Evolutionary conservation across 2,329 filamentous ascomycete genomes (phyloP), one percentile per base, ranked within the genome.

Genomic region (Elsinoe fawcettii): DNA sequence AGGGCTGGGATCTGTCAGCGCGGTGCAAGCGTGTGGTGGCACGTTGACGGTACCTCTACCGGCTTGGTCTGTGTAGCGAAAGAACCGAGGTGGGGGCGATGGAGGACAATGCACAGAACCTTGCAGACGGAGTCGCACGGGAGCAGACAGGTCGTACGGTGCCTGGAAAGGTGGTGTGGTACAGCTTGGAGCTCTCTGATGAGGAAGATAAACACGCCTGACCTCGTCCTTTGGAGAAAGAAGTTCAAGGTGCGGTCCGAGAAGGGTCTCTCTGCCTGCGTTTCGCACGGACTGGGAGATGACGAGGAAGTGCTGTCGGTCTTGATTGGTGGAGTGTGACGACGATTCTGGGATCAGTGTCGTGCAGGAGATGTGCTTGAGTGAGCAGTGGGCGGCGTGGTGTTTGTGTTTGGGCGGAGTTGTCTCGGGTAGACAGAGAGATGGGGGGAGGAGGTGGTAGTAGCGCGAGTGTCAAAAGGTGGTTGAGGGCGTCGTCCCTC

Each of bases 1-100:
- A 41, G 27, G 54, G 41, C 37, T 56, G 54, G 54, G 32, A 47
- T 30, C 30, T 37, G 30, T 37, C 30, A 46, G 54, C 54, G 36
- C 41, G 36, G 41, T 18, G 43, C 18, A 49, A 16, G 27, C 41
- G 54, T 27, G 54, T 55, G 22, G 53, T 55, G 36, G 37, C 37
- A 55, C 37, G 53, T 55, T 43, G 36, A 30, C 53, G 22, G 49
- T 53, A 53, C 49, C 30, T 53, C 25, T 53, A 53, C 49, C 49
- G 49, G 49, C 49, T 30, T 39, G 30, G 49, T 53, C 30, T 53
- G 49, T 53, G 49, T 53, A 30, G 49, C 49, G 49, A 36, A n/a
- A 37, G 30, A 32, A 23, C 16, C 30, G 30, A 30, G 32, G 16
- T 27, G 25, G 30, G 49, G 30, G 49, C 14, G 20, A 20, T 9